Percentiles rank a stretch among this genome's conserved stretches.
phyloP scores from a whole-genome alignment of 2,329 filamentous ascomycete genomes.

The Aspergillus flavus region DNA sequence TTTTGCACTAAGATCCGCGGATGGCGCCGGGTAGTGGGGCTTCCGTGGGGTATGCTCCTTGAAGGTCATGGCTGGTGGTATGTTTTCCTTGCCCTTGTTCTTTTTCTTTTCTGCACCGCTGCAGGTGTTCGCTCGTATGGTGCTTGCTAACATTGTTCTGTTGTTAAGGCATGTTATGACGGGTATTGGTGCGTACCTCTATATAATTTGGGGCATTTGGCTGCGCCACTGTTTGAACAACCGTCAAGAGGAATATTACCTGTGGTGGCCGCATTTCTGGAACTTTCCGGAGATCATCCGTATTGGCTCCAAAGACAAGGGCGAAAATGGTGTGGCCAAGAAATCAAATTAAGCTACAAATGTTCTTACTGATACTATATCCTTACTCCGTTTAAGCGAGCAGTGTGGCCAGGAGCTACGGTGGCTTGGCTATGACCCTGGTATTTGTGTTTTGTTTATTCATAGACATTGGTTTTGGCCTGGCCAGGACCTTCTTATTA shows the following conservation, averaged over 20 bases:
- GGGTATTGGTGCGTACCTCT: constrained; percentile 78
- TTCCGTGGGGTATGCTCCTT: constrained; percentile 79
- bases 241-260: constrained; percentile 69
- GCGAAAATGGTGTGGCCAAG: constrained; percentile 30
- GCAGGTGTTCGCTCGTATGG: not conserved
- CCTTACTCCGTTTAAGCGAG: constrained; percentile 3
- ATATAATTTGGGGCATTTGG: constrained; percentile 84
- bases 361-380: constrained; percentile 2
- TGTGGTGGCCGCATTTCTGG: constrained; percentile 68
- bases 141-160: constrained; percentile 17
- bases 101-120: not conserved
- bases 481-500: constrained; percentile 11
- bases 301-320: constrained; percentile 15
- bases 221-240: constrained; percentile 75
- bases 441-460: constrained; percentile 1
- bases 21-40: constrained; percentile 68
- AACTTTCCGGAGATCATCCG: constrained; percentile 59
- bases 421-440: not conserved
- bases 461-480: constrained; percentile 17
- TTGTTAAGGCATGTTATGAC: constrained; percentile 72
- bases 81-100: constrained; percentile 27
- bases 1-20: constrained; percentile 67
- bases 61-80: constrained; percentile 75
- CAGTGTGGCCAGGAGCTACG: constrained; percentile 8
- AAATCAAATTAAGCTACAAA: constrained; percentile 29